A percentile compares a stretch with the other conserved stretches of the same genome.
These are phyloP conservation scores for Amylostereum areolatum DNA, from an alignment of 1,284 basidiomycete species.

Conservation along the genomic window DNA sequence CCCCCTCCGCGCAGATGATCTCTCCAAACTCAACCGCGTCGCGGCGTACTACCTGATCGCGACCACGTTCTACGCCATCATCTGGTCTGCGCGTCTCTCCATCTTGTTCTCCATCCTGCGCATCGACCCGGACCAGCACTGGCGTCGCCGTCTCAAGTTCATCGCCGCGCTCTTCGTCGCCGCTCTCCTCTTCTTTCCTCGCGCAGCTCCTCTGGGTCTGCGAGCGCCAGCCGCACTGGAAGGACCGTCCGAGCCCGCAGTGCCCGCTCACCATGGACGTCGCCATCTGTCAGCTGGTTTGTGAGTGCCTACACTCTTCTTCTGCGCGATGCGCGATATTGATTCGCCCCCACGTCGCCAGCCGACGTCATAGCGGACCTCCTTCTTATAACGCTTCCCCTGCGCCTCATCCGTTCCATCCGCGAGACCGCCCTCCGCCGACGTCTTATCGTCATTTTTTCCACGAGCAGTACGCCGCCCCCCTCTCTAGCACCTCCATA, in stretches of 20 bases:
- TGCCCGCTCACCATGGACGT: slow-evolving; percentile 30
- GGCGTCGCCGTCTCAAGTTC: slow-evolving; percentile 18
- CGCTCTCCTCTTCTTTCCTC: slow-evolving; percentile 23
- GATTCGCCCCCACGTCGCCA: slow-evolving; percentile 7
- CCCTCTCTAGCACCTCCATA: neutral
- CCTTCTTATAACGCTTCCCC: slow-evolving; percentile 28
- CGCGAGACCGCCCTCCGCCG: slow-evolving; percentile 26
- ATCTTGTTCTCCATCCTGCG: slow-evolving; percentile 43
- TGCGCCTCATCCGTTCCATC: slow-evolving; percentile 28
- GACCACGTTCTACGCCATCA: slow-evolving; percentile 32
- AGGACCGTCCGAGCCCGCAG: slow-evolving; percentile 26
- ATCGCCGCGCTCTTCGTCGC: slow-evolving; percentile 26
- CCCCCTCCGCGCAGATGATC: slow-evolving; percentile 5
- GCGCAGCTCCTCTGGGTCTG: slow-evolving; percentile 35
- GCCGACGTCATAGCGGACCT: slow-evolving; percentile 32
- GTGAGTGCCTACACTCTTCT: slow-evolving; percentile 19
- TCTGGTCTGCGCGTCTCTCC: slow-evolving; percentile 39
- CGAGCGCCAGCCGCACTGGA: slow-evolving; percentile 28
- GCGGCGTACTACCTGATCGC: slow-evolving; percentile 40
- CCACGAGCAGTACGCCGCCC: slow-evolving; percentile 24
- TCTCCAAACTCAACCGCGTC: slow-evolving; percentile 22
- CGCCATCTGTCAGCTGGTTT: slow-evolving; percentile 31
- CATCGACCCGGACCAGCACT: slow-evolving; percentile 27
- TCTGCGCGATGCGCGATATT: neutral
- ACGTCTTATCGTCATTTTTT: slow-evolving; percentile 33